These are phyloP conservation scores for Nymphaea thermarum DNA, from an alignment of 164 flowering plant genomes.

Conservation along the genomic window DNA sequence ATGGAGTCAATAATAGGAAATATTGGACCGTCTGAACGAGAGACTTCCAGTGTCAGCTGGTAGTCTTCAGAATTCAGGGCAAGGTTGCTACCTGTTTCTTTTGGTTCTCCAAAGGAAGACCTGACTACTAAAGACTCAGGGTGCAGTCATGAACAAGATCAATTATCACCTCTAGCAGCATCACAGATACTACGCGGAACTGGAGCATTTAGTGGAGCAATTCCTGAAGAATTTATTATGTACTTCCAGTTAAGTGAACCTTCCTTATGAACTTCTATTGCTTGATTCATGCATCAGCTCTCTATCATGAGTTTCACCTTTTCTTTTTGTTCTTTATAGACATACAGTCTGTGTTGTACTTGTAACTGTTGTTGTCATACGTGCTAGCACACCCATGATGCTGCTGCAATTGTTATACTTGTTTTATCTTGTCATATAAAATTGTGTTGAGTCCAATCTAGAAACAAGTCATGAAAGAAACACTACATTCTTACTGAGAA, in stretches of 20 bases:
- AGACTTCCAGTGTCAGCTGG: constrained; percentile 55
- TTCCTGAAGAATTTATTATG: constrained; percentile 90
- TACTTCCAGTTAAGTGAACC: constrained; percentile 53
- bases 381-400: no score
- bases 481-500: no score
- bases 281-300: no score
- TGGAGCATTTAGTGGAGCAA: constrained; percentile 71
- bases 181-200: constrained; percentile 84
- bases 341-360: no score
- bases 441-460: no score
- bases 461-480: no score
- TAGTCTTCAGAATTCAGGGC: constrained; percentile 71
- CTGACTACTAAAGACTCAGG: constrained; percentile 25
- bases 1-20: constrained; percentile 83
- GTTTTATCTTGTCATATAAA: no score
- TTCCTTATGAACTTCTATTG: background rate
- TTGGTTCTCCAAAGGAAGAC: constrained; percentile 43
- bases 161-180: constrained; percentile 38
- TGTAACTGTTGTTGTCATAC: no score
- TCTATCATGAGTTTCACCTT: no score
- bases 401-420: no score
- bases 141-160: constrained; percentile 32
- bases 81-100: constrained; percentile 58
- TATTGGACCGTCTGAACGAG: constrained; percentile 47
- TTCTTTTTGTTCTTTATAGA: no score